Percentiles rank a stretch among this genome's conserved stretches.
Conservation (phyloP, 306 rosid genomes). For the Potentilla sterilis region DNA sequence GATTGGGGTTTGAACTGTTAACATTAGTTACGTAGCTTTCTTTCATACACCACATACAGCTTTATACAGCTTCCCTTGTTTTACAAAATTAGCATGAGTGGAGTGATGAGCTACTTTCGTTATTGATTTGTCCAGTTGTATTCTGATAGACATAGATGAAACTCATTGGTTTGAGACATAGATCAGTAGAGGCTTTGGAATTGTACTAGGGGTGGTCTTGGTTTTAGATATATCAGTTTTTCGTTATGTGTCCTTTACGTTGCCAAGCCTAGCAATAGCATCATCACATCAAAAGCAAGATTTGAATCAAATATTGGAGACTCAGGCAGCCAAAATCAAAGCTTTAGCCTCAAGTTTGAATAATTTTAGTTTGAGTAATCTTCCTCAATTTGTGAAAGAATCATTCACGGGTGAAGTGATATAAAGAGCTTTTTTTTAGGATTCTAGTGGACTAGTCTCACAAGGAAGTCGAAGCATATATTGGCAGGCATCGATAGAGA, state of each 20-base stretch:
- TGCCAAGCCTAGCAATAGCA: not conserved
- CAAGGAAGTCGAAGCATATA: not conserved
- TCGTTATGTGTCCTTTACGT: not conserved
- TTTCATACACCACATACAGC: slow-evolving; percentile 18
- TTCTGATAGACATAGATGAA: not conserved
- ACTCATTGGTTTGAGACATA: not conserved
- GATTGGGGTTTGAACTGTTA: slow-evolving; percentile 87
- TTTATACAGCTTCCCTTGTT: slow-evolving; percentile 16
- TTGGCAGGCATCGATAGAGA: not conserved
- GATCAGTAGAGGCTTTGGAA: not conserved
- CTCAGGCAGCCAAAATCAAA: not conserved
- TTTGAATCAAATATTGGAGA: not conserved
- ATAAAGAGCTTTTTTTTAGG: not conserved
- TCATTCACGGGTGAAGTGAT: not conserved
- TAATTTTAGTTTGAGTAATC: not conserved
- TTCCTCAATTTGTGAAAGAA: not conserved
- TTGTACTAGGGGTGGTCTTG: not conserved
- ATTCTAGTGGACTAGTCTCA: not conserved
- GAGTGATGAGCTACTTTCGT: slow-evolving; percentile 19
- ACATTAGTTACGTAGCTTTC: slow-evolving; percentile 15
- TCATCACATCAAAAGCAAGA: not conserved
- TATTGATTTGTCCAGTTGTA: slow-evolving; percentile 11
- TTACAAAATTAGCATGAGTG: slow-evolving; percentile 13
- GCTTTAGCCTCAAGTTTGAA: not conserved
- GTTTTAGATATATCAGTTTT: not conserved